Base-by-base conservation (phyloP, 495 filamentous ascomycete species). In the Podospora didyma region DNA sequence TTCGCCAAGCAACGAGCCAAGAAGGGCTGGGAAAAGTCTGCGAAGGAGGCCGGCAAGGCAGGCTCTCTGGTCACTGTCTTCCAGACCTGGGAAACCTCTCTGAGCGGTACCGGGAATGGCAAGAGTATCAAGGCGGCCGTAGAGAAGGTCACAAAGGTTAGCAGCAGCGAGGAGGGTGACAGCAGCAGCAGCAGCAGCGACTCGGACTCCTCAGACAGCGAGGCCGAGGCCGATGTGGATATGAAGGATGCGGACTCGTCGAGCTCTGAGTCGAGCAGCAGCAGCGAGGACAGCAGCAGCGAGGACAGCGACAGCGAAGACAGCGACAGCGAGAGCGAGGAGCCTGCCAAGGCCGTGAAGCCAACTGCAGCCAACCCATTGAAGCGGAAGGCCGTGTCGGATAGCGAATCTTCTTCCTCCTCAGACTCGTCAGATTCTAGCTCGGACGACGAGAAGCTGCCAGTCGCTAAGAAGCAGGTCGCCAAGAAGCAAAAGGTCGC, bases 301-400 rank as follows among this genome's bases (percentile, higher is more conserved):
- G 81, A 85, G 48, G 83, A 85, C 28, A 86, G 81, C 64, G 83
- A 86, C 49, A 79, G 79, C 16, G 83, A 87, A 60, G 78, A 85
- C 41, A 31, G 26, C 26, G 81, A 86, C 54, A 66, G 66, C 34
- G 57, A 62, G 61, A 59, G 73, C 41, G 62, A 69, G 31, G 76
- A 79, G 56, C 42, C 75, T 12, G 67, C 31, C 34, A 49, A 39
- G 20, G n/a, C 49, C 21, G 49, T 1, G 22, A 61, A 75, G 26
- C 57, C 46, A 16, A 24, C 58, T 12, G 59, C 62, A 5, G 62
- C 60, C 21, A 82, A 81, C 28, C 63, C 62, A 5, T 51, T 80
- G 57, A 89, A 90, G 74, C 84, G 87, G 58, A 89, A 90, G 73
- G 84, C 83, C 21, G 74, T 75, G 37, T 80, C 82, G 3, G 50